Evolutionary conservation across 805 yeast species (phyloP).

Genomic region (Wickerhamomyces queroliae): DNA sequence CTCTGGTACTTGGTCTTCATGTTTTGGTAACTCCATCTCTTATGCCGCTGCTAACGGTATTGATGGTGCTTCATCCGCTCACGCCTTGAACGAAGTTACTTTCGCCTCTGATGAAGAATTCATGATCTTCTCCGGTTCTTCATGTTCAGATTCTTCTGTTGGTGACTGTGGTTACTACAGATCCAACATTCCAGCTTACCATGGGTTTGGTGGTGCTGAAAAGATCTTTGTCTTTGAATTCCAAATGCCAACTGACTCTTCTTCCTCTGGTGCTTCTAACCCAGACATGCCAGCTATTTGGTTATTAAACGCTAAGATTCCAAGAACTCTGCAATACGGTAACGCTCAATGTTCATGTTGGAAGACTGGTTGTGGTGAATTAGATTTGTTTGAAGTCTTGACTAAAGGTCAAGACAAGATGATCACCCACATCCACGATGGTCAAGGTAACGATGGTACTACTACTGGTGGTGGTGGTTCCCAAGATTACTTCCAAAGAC

Average conservation of each 20-base stretch:
- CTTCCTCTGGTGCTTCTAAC: slow-evolving; percentile 46
- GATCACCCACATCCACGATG: slow-evolving; percentile 78
- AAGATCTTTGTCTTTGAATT: slow-evolving; percentile 93
- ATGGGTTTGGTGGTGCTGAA: slow-evolving; percentile 80
- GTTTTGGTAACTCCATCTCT: slow-evolving; percentile 91
- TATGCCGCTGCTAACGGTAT: slow-evolving; percentile 76
- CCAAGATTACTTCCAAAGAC: slow-evolving; percentile 83
- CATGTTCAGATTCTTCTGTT: slow-evolving; percentile 41
- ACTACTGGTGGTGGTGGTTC: slow-evolving; percentile 81
- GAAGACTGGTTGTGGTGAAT: slow-evolving; percentile 96
- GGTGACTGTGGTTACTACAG: slow-evolving; percentile 83
- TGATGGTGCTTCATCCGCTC: slow-evolving; percentile 63
- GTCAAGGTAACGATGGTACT: slow-evolving; percentile 60
- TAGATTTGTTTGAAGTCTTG: slow-evolving; percentile 89
- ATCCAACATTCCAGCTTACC: slow-evolving; percentile 83
- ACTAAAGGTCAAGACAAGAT: slow-evolving; percentile 68
- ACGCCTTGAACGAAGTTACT: slow-evolving; percentile 62
- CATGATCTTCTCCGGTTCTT: slow-evolving; percentile 71
- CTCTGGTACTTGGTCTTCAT: slow-evolving; percentile 82
- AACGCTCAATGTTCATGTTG: slow-evolving; percentile 85
- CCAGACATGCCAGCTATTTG: slow-evolving; percentile 98
- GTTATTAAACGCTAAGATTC: slow-evolving; percentile 92
- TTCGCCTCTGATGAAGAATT: slow-evolving; percentile 72
- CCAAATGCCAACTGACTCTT: slow-evolving; percentile 72
- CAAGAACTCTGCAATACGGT: slow-evolving; percentile 96